Evolutionary conservation across 2,329 filamentous ascomycete genomes (phyloP).

Genomic region (Sphaceloma murrayae): DNA sequence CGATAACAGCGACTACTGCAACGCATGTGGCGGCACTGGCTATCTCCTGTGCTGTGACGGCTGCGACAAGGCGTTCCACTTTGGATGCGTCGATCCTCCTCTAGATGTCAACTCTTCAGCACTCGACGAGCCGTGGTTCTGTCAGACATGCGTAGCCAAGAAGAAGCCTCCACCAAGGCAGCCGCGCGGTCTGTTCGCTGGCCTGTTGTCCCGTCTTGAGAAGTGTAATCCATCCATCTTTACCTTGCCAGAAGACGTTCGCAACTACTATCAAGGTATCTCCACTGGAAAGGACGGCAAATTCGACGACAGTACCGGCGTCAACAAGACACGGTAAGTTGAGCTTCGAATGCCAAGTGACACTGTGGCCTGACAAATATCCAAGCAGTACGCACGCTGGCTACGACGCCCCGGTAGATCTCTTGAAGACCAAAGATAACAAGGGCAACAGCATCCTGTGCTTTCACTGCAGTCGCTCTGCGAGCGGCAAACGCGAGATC

Average conservation of each 20-base stretch:
- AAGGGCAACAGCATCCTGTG: conserved; percentile 72
- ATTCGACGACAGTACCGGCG: conserved; percentile 60
- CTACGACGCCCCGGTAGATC: conserved; percentile 39
- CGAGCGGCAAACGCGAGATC: conserved; percentile 57
- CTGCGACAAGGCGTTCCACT: conserved; percentile 83
- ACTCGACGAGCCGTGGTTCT: conserved; percentile 67
- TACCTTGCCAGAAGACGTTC: conserved; percentile 58
- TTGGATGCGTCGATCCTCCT: conserved; percentile 76
- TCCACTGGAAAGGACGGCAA: conserved; percentile 65
- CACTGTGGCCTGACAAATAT: conserved; percentile 7
- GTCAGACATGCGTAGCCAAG: conserved; percentile 56
- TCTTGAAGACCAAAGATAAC: conserved; percentile 43
- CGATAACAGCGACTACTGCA: conserved; percentile 83
- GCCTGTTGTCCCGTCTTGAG: conserved; percentile 46
- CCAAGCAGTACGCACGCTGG: conserved; percentile 26
- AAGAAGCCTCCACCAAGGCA: conserved; percentile 27
- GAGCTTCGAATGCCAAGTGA: conserved; percentile 1
- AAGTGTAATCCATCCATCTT: conserved; percentile 30
- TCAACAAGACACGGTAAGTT: conserved; percentile 51
- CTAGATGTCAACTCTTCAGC: conserved; percentile 42
- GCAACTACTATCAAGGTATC: conserved; percentile 71
- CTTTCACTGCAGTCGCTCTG: conserved; percentile 60
- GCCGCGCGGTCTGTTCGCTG: conserved; percentile 50
- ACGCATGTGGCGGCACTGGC: conserved; percentile 72
- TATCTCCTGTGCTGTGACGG: conserved; percentile 89